Evolutionary conservation across 805 yeast species (phyloP), one percentile per base, ranked within the genome.

Genomic region (Metschnikowia reukaufii): DNA sequence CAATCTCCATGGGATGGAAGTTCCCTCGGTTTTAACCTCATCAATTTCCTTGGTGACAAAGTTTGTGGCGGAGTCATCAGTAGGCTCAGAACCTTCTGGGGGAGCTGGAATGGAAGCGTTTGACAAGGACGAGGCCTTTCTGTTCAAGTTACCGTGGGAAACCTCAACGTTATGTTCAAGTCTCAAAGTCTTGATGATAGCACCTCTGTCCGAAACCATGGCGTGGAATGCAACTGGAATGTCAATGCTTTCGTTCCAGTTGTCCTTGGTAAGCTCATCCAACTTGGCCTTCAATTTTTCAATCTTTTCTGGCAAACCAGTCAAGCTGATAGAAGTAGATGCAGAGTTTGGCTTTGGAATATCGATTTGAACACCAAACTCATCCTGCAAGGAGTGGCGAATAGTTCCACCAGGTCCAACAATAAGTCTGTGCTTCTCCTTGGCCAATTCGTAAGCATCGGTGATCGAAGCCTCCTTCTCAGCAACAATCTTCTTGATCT

Each of bases 371-470:
- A 88, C 91, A 12, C 74, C 72, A 64, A 77, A 87, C 58, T 85
- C 88, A 13, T 78, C 72, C 69, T 89, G 92, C 52, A 89, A 65
- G 9, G 79, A 72, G 56, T 85, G 84, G 67, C 92, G 88, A 48
- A 78, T 77, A 10, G 81, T 60, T 36, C 98, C 97, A 48, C 82
- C 82, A 32, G 89, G 82, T 33, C 98, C 98, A 64, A 92, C 81
- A 42, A 92, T 61, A 8, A 81, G 74, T 57, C 88, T 79, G 58
- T 88, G 92, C 61, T 84, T 85, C 49, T 82, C 85, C 62, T 82
- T 81, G 34, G 94, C 81, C 57, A 92, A 73, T 13, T 74, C 81
- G 47, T 77, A 57, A 32, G 72, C 76, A 53, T 74, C 84, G 33
- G 72, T 67, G 41, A 76, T 69, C 40, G 82, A 68, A 44, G 80